phyloP scores from a whole-genome alignment of 176 grass and related monocot species.

The Puya raimondii region DNA sequence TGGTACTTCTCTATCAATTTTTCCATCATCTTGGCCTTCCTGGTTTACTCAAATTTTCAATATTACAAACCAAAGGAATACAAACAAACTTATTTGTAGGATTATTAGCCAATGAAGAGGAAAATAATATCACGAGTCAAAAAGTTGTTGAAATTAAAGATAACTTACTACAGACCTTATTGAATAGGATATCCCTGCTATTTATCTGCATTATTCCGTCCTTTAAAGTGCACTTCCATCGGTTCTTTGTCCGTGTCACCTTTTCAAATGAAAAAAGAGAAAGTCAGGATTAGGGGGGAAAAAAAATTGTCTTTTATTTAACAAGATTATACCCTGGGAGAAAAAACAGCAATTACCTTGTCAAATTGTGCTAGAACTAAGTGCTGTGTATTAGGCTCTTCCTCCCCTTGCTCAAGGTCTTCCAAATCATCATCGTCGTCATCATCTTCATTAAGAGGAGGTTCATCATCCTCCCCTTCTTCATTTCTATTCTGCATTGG shows the following conservation, averaged over 20 bases:
- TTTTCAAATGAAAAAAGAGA: slow-evolving; percentile 1
- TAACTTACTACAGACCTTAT: slow-evolving; percentile 24
- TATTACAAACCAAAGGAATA: background rate
- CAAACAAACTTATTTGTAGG: slow-evolving; percentile 5
- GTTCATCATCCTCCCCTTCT: slow-evolving; percentile 50
- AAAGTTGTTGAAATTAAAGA: background rate
- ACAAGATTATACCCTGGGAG: background rate
- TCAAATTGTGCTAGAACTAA: slow-evolving; percentile 74
- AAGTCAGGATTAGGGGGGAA: background rate
- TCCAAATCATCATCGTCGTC: slow-evolving; percentile 55
- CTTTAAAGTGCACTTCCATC: slow-evolving; percentile 52
- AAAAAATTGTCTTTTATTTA: background rate
- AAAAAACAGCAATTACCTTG: slow-evolving; percentile 40
- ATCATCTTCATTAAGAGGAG: slow-evolving; percentile 68
- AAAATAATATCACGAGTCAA: background rate
- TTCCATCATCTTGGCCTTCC: background rate
- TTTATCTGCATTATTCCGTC: slow-evolving; percentile 51
- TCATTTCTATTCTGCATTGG: slow-evolving; percentile 40
- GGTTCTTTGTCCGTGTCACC: slow-evolving; percentile 49
- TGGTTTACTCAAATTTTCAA: background rate
- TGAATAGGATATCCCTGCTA: slow-evolving; percentile 45
- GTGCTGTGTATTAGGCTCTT: slow-evolving; percentile 66
- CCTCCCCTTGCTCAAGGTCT: slow-evolving; percentile 52
- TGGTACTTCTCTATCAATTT: background rate
- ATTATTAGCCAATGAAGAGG: too few relatives aligned